These are phyloP conservation scores for Nicotiana knightiana DNA, from an alignment of 257 asterid genomes.

Conservation along the genomic window DNA sequence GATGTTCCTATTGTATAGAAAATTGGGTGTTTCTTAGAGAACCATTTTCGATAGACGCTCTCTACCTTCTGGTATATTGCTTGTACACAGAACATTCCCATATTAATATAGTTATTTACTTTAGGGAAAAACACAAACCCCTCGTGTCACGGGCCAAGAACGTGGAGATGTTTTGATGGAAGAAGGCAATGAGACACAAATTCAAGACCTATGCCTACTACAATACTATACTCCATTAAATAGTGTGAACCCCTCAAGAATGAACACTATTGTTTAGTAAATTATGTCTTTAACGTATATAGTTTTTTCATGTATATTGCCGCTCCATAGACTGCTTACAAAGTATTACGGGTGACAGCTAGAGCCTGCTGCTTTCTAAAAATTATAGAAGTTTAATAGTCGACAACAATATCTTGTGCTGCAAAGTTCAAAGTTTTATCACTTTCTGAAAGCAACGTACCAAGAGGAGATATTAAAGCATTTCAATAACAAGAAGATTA, in stretches of 20 bases:
- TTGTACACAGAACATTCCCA: not conserved
- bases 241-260: not conserved
- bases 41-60: not conserved
- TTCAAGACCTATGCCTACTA: not conserved
- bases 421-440: not conserved
- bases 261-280: not conserved
- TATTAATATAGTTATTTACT: not conserved
- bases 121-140: not conserved
- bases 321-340: not conserved
- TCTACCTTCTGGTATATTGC: not conserved
- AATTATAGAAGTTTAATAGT: not conserved
- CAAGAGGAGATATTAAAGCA: not conserved
- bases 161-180: not conserved
- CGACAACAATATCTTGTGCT: not conserved
- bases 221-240: not conserved
- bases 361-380: not conserved
- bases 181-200: not conserved
- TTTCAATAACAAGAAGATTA: not conserved
- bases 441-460: constrained; percentile 1
- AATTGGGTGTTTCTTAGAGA: not conserved
- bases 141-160: not conserved
- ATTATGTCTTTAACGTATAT: not conserved
- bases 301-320: not conserved
- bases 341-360: not conserved
- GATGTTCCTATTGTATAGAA: not conserved